Evolutionary conservation across 371 early-diverging fungal genomes (phyloP), one percentile per base, ranked within the genome.

Genomic region (Dichotomocladium elegans): DNA sequence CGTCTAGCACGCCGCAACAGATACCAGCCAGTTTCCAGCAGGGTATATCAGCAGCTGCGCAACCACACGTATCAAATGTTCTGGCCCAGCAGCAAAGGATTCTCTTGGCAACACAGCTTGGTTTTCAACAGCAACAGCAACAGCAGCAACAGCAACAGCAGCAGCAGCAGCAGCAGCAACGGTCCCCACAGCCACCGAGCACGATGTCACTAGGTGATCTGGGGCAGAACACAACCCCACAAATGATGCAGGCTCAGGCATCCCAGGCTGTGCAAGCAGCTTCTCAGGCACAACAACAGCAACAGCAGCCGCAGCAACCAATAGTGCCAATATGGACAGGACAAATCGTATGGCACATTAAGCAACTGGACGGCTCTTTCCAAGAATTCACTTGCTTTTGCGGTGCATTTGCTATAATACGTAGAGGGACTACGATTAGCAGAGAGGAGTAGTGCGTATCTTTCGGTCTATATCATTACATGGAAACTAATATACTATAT

Each of bases 311-410:
- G 14, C 67, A 68, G 26, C 61, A 59, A 41, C 72, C 77, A 1
- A 50, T 62, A 2, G 68, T 70, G 9, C 74, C 81, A 0, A 60
- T 81, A 7, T 81, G 83, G 83, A 70, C 68, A 3, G 83, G 83
- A 7, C 77, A 81, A 17, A 72, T 81, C 49, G 69, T 80, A 1
- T 83, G 83, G 81, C 77, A 70, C 51, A 66, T 77, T 42, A 77
- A 71, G 34, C 63, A 51, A 2, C 65, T 42, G 22, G 66, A 73
- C 30, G 74, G 68, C 10, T 33, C 65, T 6, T 19, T 63, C 45
- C 60, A 80, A 68, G 74, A 75, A 29, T 70, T 72, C 48, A 58
- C 72, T 47, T 68, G 72, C 57, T 53, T 69, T 63, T 64, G 80
- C 58, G 63, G 75, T 41, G 63, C 81, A 54, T 81, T 71, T 65